Percentiles rank a stretch among this genome's conserved stretches.
These are phyloP conservation scores for Lentinula guzmanii DNA, from an alignment of 768 basidiomycete species.

Conservation along the genomic window DNA sequence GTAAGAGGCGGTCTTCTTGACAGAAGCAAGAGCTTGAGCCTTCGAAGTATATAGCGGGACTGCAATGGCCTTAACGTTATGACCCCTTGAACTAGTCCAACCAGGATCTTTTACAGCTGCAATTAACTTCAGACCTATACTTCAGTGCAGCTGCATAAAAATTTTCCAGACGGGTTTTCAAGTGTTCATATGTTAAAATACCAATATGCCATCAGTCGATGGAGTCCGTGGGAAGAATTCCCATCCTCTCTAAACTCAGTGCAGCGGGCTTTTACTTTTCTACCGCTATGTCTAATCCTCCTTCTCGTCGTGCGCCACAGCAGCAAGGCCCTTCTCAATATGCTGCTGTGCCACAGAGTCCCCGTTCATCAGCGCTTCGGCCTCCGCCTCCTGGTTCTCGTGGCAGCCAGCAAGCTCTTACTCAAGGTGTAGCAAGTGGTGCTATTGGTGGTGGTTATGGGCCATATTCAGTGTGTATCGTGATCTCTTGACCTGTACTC, in stretches of 20 bases:
- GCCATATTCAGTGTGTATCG: slow-evolving; percentile 69
- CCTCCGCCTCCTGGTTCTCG: slow-evolving; percentile 20
- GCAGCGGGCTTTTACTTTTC: neutral
- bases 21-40: neutral
- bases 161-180: neutral
- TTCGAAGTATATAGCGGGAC: neutral
- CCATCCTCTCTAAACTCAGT: slow-evolving; percentile 1
- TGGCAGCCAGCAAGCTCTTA: slow-evolving; percentile 36
- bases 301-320: slow-evolving; percentile 34
- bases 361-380: slow-evolving; percentile 14
- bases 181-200: neutral
- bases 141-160: neutral
- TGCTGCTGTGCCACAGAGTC: slow-evolving; percentile 54
- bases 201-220: neutral
- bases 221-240: neutral
- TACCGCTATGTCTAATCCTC: slow-evolving; percentile 23
- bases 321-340: slow-evolving; percentile 47
- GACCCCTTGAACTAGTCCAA: neutral
- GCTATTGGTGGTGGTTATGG: slow-evolving; percentile 78
- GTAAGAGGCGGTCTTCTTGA: no score
- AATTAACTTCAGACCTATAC: no score
- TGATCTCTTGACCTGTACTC: slow-evolving; percentile 4
- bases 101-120: no score
- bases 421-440: slow-evolving; percentile 76
- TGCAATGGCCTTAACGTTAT: neutral